Base-by-base conservation (phyloP, 208 protist species). In the Herpetomonas tarakana region DNA sequence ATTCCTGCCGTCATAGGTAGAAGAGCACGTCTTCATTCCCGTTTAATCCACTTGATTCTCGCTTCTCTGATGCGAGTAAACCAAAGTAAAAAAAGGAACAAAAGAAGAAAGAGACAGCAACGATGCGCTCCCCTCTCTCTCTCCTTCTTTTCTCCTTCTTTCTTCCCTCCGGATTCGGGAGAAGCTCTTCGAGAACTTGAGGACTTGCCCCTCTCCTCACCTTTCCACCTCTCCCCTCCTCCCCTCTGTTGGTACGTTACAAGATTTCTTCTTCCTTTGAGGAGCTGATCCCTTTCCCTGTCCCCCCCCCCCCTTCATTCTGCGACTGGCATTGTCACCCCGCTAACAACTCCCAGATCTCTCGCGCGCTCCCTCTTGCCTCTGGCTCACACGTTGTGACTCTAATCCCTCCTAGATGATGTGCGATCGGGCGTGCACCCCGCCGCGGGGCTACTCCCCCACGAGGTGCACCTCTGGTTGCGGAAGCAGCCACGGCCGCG, bases 401-500 rank as follows among this genome's bases (percentile, higher is more conserved):
- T n/a, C n/a, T n/a, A n/a, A n/a, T n/a, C n/a, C n/a, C n/a, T n/a
- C n/a, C n/a, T 41, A 41, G 35, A 66, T 24, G n/a, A 62, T n/a
- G 27, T 62, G 52, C 62, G 59, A 19, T 65, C 69, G 14, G 56
- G 54, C 41, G 6, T 55, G n/a, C 49, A 54, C 22, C 3, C 44
- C 44, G 19, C 44, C 59, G 52, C 22, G 47, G 52, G 11, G 38
- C 47, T 18, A 19, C 31, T n/a, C 7, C 26, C 22, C 68, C n/a
- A n/a, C n/a, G n/a, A n/a, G n/a, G n/a, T n/a, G n/a, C n/a, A n/a
- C n/a, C 49, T 18, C 30, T 31, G 26, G 46, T 28, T 29, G 59
- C 52, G 14, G 55, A 11, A 39, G 25, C 14, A 24, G 28, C 50
- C 27, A 11, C 24, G 12, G 24, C 11, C 46, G 19, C 54, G 14